Percentiles rank a stretch among this genome's conserved stretches.
Evolutionary conservation across 2,329 filamentous ascomycete genomes (phyloP).

Genomic region (Knufia fluminis): DNA sequence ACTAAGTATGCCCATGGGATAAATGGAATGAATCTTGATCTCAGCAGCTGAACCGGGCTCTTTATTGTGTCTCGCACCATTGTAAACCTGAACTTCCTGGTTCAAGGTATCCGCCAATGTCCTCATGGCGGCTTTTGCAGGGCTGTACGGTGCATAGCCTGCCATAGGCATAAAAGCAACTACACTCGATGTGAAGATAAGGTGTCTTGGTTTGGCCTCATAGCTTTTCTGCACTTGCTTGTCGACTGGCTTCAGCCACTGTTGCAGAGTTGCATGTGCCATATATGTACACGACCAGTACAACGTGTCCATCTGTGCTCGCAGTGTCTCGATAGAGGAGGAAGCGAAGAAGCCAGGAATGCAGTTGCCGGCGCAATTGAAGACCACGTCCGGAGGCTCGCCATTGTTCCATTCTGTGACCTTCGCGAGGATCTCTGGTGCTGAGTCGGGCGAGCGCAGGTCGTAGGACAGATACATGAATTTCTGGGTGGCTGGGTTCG

Average conservation of each 20-base stretch:
- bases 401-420: constrained; percentile 70
- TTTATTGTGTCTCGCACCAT: constrained; percentile 42
- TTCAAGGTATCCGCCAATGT: constrained; percentile 72
- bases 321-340: constrained; percentile 55
- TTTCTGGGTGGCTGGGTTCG: constrained; percentile 56
- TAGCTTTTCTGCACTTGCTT: constrained; percentile 21
- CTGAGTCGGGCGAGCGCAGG: constrained; percentile 61
- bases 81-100: constrained; percentile 80
- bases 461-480: constrained; percentile 82
- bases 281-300: constrained; percentile 83
- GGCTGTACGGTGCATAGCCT: constrained; percentile 76
- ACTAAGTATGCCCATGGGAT: constrained; percentile 72
- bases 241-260: constrained; percentile 53
- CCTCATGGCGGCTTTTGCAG: constrained; percentile 76
- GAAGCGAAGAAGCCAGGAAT: constrained; percentile 71
- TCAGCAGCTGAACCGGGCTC: constrained; percentile 45
- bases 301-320: constrained; percentile 82
- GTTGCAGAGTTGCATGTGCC: constrained; percentile 65
- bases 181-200: constrained; percentile 78
- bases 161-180: constrained; percentile 65
- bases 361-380: constrained; percentile 75
- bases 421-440: constrained; percentile 59
- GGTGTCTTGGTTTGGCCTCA: constrained; percentile 49
- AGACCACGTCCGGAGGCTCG: constrained; percentile 69
- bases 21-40: constrained; percentile 72